These are phyloP conservation scores for Sporobolomyces phaffii DNA, from an alignment of 768 basidiomycete genomes.

Conservation along the genomic window DNA sequence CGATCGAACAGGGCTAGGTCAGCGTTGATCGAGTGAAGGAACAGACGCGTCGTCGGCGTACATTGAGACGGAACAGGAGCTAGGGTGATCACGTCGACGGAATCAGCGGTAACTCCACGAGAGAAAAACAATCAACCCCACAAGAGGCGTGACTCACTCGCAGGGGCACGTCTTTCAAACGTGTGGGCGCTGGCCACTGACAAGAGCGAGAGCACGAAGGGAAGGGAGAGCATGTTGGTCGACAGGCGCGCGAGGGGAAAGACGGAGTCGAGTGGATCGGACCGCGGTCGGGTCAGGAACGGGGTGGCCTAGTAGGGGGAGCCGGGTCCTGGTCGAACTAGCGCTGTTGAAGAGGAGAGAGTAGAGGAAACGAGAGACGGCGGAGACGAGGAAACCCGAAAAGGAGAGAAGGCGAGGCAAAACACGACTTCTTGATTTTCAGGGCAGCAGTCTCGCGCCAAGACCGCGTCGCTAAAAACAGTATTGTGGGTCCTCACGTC, in stretches of 20 bases:
- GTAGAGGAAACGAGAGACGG: too few species aligned
- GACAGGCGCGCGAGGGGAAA: not conserved
- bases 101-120: slow-evolving; percentile 12
- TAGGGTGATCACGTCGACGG: not conserved
- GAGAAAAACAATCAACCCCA: not conserved
- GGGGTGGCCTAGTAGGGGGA: too few species aligned
- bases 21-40: not conserved
- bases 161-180: slow-evolving; percentile 3
- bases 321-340: too few species aligned
- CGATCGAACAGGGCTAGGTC: not conserved
- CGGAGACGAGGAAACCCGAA: too few species aligned
- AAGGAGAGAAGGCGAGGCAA: too few species aligned
- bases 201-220: slow-evolving; percentile 9
- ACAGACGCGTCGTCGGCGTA: not conserved
- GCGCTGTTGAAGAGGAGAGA: too few species aligned
- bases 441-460: too few species aligned
- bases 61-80: slow-evolving; percentile 9
- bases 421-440: too few species aligned
- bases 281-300: too few species aligned
- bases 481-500: too few species aligned
- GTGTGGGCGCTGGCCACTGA: not conserved
- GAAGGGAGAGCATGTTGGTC: slow-evolving; percentile 5
- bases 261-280: not conserved
- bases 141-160: not conserved
- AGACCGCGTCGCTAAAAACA: too few species aligned